Conservation (phyloP, 768 basidiomycete species). For the Lentinula edodes region DNA sequence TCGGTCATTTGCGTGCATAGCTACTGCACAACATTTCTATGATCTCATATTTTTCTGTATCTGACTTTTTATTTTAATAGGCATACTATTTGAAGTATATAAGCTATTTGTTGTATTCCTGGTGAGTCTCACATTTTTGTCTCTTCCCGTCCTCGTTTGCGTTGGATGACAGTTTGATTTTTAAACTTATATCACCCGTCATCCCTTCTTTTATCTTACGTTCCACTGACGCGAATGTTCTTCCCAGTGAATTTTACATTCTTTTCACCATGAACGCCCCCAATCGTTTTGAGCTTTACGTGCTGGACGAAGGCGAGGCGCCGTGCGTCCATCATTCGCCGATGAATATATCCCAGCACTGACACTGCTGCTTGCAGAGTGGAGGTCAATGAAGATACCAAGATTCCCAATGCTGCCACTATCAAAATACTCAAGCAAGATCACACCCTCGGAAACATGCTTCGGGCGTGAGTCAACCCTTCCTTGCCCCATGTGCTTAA, state of each 20-base stretch:
- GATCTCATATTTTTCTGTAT: not conserved
- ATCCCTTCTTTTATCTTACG: not conserved
- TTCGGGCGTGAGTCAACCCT: slow-evolving; percentile 69
- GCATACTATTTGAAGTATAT: not conserved
- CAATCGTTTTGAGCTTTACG: slow-evolving; percentile 85
- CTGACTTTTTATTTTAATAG: not conserved
- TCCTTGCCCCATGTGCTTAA: not conserved
- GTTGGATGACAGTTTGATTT: slow-evolving; percentile 17
- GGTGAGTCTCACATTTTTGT: not conserved
- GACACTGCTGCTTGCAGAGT: slow-evolving; percentile 46
- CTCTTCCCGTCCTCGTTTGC: slow-evolving; percentile 32
- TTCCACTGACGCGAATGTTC: not conserved
- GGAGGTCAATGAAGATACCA: slow-evolving; percentile 90
- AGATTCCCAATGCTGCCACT: slow-evolving; percentile 96
- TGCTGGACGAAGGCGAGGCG: slow-evolving; percentile 91
- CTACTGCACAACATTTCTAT: slow-evolving; percentile 5
- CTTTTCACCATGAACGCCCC: slow-evolving; percentile 76
- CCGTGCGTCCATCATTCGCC: slow-evolving; percentile 52
- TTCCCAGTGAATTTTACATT: slow-evolving; percentile 5
- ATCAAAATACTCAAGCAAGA: slow-evolving; percentile 95
- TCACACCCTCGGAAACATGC: slow-evolving; percentile 93
- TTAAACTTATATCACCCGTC: not conserved
- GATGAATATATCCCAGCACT: slow-evolving; percentile 4
- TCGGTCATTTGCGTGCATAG: slow-evolving; percentile 8
- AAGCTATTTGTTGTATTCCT: not conserved